Evolutionary conservation across 2,329 filamentous ascomycete genomes (phyloP).

Genomic region (Colletotrichum sojae): DNA sequence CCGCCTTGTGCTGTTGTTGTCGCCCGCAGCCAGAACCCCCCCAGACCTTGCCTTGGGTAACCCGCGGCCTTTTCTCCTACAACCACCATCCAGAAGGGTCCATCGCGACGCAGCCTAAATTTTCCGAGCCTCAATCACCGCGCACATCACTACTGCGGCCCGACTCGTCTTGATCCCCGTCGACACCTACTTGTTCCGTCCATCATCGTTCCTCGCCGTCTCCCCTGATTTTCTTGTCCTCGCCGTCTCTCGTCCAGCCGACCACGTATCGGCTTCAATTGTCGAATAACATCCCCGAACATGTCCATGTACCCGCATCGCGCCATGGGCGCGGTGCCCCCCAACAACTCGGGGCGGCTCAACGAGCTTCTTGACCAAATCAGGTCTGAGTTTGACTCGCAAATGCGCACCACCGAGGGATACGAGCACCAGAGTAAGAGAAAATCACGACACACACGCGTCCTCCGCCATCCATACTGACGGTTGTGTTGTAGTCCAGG

Average conservation of each 20-base stretch:
- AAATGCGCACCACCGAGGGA: slow-evolving; percentile 84
- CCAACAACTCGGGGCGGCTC: slow-evolving; percentile 73
- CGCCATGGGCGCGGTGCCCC: slow-evolving; percentile 81
- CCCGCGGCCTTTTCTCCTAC: slow-evolving; percentile 24
- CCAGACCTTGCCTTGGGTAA: slow-evolving; percentile 36
- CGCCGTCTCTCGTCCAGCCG: slow-evolving; percentile 9
- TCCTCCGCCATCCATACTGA: slow-evolving; percentile 38
- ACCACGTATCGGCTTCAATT: not conserved
- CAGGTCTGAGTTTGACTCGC: slow-evolving; percentile 89
- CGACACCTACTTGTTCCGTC: not conserved
- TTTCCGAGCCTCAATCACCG: slow-evolving; percentile 27
- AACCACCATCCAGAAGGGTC: slow-evolving; percentile 30
- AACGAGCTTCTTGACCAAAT: slow-evolving; percentile 94
- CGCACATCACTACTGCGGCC: not conserved
- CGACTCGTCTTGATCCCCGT: slow-evolving; percentile 2
- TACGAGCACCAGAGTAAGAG: slow-evolving; percentile 95
- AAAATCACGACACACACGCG: slow-evolving; percentile 12
- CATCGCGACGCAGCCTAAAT: slow-evolving; percentile 35
- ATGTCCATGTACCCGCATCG: slow-evolving; percentile 94
- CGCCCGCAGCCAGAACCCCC: slow-evolving; percentile 23
- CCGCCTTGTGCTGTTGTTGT: slow-evolving; percentile 31
- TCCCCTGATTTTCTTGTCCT: slow-evolving; percentile 23
- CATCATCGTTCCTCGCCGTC: not conserved
- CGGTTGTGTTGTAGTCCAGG: slow-evolving; percentile 73
- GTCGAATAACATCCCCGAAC: not conserved